Evolutionary conservation across 345 rosid genomes (phyloP).

Genomic region (Corchorus capsularis): DNA sequence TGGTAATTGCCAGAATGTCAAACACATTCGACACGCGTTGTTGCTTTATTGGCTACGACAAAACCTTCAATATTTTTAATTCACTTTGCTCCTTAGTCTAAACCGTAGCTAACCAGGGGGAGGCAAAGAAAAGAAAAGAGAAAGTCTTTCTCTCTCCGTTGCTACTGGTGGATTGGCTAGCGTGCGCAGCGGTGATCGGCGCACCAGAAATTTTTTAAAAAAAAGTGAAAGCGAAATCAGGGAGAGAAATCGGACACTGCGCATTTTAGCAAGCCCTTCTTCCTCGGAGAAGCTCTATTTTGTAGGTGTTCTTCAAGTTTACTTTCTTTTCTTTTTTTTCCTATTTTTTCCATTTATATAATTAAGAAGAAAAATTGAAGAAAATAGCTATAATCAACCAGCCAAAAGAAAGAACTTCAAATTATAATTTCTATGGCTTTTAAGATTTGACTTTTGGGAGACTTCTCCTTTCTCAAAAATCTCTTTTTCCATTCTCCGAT

Average conservation of each 20-base stretch:
- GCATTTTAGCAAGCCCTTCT: constrained; percentile 17
- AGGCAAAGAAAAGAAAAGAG: background rate
- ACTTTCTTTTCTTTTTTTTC: background rate
- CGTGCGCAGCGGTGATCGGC: constrained; percentile 4
- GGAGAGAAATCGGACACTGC: constrained; percentile 5
- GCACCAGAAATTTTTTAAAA: background rate
- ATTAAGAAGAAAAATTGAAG: background rate
- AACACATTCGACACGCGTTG: background rate
- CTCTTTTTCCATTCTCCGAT: background rate
- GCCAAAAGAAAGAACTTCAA: background rate
- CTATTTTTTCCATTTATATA: background rate
- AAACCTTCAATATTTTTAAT: background rate
- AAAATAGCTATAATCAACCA: background rate
- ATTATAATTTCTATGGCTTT: constrained; percentile 4
- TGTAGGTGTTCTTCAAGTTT: constrained; percentile 6
- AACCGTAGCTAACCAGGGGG: background rate
- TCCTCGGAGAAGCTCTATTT: constrained; percentile 18
- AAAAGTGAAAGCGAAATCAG: background rate
- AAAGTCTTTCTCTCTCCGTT: constrained; percentile 12
- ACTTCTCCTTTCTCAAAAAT: background rate
- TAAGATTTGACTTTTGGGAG: constrained; percentile 15
- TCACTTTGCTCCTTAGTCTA: background rate
- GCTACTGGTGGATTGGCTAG: constrained; percentile 7
- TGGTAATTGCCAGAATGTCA: background rate
- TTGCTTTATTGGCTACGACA: background rate